Evolutionary conservation across 164 flowering plant species (phyloP), one percentile per base, ranked within the genome.

Genomic region (Annona cherimola): DNA sequence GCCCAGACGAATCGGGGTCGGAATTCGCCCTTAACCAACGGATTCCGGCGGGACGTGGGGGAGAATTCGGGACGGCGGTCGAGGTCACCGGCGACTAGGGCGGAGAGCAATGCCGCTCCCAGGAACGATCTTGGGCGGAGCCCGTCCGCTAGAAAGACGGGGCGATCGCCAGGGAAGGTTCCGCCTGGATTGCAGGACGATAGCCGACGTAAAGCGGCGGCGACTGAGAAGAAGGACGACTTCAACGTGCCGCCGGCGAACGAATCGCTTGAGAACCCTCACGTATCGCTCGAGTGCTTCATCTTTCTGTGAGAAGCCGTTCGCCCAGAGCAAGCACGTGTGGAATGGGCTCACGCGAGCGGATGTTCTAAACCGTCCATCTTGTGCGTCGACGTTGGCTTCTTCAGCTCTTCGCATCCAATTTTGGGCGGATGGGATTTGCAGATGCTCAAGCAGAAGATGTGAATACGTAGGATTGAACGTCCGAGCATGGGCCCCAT

Each of bases 221-320:
- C 67, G 57, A 76, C 71, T 70, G 80, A 54, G 3, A 73, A 61
- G 70, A 62, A 39, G 39, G 77, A 55, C 45, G 73, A 41, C 3
- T 45, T 55, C 3, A 69, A 18, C 2, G 18, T 57, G 45, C 63
- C 69, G 4, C 74, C 62, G 40, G 61, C 67, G 7, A 78, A 68
- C 16, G 91, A 87, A 75, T 86, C 86, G 3, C 79, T 88, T 1
- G 89, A 88, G 64, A 86, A 88, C 63, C 92, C 92, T 43, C 84
- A 79, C 42, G 92, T 88, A 35, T 86, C 92, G 1, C 76, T 88
- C 68, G 92, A 88, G 54, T 88, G 92, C 61, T 88, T 88, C 77
- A 88, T 88, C 43, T 88, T 88, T 73, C 86, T 88, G 19, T 86
- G 72, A 64, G 12, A 39, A 8, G 8, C 57, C 57, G 8, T 50